Evolutionary conservation across 805 yeast species (phyloP), one percentile per base, ranked within the genome.

Genomic region (Metschnikowia orientalis): DNA sequence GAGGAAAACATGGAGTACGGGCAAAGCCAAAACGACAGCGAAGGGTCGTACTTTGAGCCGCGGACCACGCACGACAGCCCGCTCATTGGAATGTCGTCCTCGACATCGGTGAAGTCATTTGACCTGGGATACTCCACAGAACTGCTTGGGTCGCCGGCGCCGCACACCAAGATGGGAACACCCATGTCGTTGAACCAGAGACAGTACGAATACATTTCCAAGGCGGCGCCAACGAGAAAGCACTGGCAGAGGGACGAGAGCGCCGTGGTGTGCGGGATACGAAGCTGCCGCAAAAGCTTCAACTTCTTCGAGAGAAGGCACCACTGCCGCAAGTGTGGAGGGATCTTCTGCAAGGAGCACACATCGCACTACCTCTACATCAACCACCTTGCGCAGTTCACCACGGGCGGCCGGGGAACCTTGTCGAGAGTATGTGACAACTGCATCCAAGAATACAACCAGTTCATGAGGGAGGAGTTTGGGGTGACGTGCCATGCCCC

Each of bases 311-410:
- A 73, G 54, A 73, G 89, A 47, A 71, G 79, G 42, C 95, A 84
- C 52, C 95, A 84, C 61, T 84, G 95, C 54, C 73, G 95, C 34
- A 79, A 80, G 53, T 84, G 95, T 56, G 95, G 95, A 22, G 86
- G 82, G 24, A 74, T 84, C 13, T 84, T 75, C 50, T 84, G 95
- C 56, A 75, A 77, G 20, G 76, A 72, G 40, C 89, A 85, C 56
- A 69, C 79, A 4, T 61, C 71, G 6, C 79, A 76, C 47, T 63
- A 63, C 61, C 54, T 75, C 42, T 67, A 77, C 59, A 64, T 75
- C 51, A 64, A 78, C 52, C 62, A 70, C 48, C 54, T 73, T 57
- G 76, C 92, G 21, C 76, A 75, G 43, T 78, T 77, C 43, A 71
- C 78, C 46, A 75, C 81, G 34, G 86, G 81, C 13, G 79, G 83